Conservation (phyloP, 169 alveolate species). For the Plasmodium sp. region DNA sequence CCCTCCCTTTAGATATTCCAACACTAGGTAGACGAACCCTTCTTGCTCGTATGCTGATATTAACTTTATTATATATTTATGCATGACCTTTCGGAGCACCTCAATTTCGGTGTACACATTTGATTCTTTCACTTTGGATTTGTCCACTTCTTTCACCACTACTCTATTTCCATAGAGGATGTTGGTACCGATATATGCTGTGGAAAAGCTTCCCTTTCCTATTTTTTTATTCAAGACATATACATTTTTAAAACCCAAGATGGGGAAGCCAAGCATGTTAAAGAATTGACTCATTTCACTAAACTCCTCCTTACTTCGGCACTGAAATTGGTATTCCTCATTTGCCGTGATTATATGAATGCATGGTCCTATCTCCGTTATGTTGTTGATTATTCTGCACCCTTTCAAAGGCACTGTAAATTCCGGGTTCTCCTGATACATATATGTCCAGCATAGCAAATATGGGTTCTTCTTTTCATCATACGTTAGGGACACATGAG, state of each 20-base stretch:
- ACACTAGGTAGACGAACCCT: constrained; percentile 88
- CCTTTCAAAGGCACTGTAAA: constrained; percentile 74
- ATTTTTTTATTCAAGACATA: constrained; percentile 73
- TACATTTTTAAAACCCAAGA: constrained; percentile 71
- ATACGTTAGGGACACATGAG: constrained; percentile 71
- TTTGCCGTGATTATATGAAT: constrained; percentile 69
- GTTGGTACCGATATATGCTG: constrained; percentile 80
- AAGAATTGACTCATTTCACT: constrained; percentile 74
- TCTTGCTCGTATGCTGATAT: constrained; percentile 88
- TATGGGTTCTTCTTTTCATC: constrained; percentile 74
- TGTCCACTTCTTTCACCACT: constrained; percentile 81
- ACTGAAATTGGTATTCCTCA: constrained; percentile 72
- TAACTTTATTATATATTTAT: constrained; percentile 87
- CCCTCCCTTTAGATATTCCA: constrained; percentile 92
- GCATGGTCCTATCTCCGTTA: constrained; percentile 73
- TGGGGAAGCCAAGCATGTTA: constrained; percentile 64
- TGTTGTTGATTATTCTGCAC: constrained; percentile 67
- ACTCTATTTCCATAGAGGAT: constrained; percentile 79
- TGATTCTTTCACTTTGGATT: constrained; percentile 81
- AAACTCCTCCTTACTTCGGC: constrained; percentile 70
- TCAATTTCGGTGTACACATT: constrained; percentile 88
- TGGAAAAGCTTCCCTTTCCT: constrained; percentile 83
- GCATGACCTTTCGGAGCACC: constrained; percentile 86
- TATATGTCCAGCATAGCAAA: constrained; percentile 60
- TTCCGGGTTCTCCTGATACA: constrained; percentile 65